Conservation (phyloP, 2,329 filamentous ascomycete species). For the Fusarium sororula region DNA sequence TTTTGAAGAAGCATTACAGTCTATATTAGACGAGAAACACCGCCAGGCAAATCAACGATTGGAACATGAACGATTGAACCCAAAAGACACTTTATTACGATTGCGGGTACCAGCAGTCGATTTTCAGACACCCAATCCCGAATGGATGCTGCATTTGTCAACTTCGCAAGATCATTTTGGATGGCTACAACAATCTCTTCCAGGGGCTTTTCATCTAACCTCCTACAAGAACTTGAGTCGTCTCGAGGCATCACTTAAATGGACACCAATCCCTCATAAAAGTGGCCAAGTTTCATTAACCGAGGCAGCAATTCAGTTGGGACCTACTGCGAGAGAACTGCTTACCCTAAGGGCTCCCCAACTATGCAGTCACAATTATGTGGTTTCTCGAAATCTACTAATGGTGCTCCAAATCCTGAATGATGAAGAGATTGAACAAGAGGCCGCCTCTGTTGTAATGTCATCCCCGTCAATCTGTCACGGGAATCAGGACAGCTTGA, state of each 20-base stretch:
- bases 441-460: neutral
- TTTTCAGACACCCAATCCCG: conserved; percentile 37
- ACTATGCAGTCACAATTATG: conserved; percentile 31
- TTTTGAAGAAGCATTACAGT: conserved; percentile 41
- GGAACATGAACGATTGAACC: conserved; percentile 44
- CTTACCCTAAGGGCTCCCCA: conserved; percentile 11
- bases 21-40: conserved; percentile 30
- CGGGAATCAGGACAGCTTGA: too few relatives aligned
- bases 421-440: conserved; percentile 39
- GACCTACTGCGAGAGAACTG: conserved; percentile 3
- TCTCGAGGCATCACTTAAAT: conserved; percentile 37
- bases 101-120: conserved; percentile 43
- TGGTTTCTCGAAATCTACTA: neutral
- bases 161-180: conserved; percentile 39
- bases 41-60: conserved; percentile 8
- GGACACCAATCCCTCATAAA: conserved; percentile 33
- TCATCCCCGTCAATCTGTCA: neutral
- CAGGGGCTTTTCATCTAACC: conserved; percentile 1
- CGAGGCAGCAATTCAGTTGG: conserved; percentile 24
- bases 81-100: conserved; percentile 38
- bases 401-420: conserved; percentile 17
- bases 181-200: conserved; percentile 32
- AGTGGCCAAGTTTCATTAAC: neutral
- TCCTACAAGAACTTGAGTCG: neutral
- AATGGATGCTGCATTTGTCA: conserved; percentile 34